Base-by-base conservation (phyloP, 169 alveolate genomes). In the Plasmodium billcollinsi region DNA sequence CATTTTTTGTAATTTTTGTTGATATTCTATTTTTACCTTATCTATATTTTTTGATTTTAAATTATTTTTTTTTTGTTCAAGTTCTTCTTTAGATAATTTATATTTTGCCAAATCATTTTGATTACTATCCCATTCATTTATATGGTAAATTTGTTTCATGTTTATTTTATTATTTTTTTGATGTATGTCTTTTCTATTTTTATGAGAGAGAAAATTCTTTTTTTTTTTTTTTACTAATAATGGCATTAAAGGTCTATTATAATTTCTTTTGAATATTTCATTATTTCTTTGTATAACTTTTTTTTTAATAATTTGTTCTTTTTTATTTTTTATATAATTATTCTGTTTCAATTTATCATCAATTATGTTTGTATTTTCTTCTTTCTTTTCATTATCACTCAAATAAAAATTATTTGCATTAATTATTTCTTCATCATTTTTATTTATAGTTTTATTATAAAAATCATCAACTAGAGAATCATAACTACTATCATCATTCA, bases 401-500 rank as follows among this genome's bases (percentile, higher is more conserved):
- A 39, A 39, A 39, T 39, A 39, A 39, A 39, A 39, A 11, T 71
- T 21, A 43, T 39, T 18, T n/a, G 20, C 59, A 4, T 39, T 29
- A 39, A 39, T 9, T 33, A 49, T 70, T 24, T 70, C 21, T 11
- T 4, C 21, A 50, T 45, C 66, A 24, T 45, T 7, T 20, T 29
- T 50, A 47, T 14, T 65, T 66, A 86, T 45, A 29, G 74, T 75
- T 50, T 72, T 59, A 45, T 62, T 67, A 49, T 71, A 86, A 18
- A 86, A 86, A 43, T 86, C 92, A 18, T 86, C 92, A 26, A 86
- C 92, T 3, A 86, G 76, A 11, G 92, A 86, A 65, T 86, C 88
- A 43, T 66, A 86, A 58, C 92, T 86, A 20, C 88, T 72, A 26
- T 66, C 76, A 9, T 61, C 76, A 21, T 66, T 74, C n/a, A 69